phyloP scores from a whole-genome alignment of 257 asterid genomes.

The Orobanche coerulescens region DNA sequence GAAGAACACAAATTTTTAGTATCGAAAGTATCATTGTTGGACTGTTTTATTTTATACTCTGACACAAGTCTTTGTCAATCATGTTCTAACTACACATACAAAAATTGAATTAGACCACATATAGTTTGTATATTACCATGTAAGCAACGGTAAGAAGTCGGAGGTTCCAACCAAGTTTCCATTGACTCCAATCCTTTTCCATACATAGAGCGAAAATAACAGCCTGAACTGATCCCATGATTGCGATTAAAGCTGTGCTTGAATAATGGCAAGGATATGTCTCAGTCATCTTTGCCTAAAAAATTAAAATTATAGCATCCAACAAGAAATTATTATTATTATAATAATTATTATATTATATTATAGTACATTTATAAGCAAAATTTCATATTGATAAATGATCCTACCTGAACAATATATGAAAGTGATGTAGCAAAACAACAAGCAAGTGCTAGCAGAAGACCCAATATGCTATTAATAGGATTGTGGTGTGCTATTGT shows the following conservation, averaged over 20 bases:
- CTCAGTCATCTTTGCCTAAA: conserved; percentile 48
- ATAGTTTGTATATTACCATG: no score
- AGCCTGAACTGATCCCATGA: conserved; percentile 56
- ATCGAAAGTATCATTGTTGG: no score
- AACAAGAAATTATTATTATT: not conserved
- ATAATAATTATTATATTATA: not conserved
- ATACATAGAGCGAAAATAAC: conserved; percentile 36
- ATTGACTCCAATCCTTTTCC: conserved; percentile 44
- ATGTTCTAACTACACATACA: no score
- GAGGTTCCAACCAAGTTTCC: conserved; percentile 64
- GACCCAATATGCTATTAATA: conserved; percentile 34
- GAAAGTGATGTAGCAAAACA: conserved; percentile 33
- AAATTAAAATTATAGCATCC: not conserved
- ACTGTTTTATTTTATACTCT: no score
- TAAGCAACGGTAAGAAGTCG: conserved; percentile 44
- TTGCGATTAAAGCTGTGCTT: conserved; percentile 54
- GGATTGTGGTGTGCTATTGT: conserved; percentile 22
- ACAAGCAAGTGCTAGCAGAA: conserved; percentile 33
- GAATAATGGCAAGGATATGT: conserved; percentile 63
- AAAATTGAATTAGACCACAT: no score
- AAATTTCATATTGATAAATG: no score
- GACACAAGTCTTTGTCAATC: no score
- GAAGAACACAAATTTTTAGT: no score
- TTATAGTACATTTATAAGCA: no score
- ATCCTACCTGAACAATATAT: conserved; percentile 65